phyloP scores from a whole-genome alignment of 2,329 filamentous ascomycete species.

The Aspergillus latus region DNA sequence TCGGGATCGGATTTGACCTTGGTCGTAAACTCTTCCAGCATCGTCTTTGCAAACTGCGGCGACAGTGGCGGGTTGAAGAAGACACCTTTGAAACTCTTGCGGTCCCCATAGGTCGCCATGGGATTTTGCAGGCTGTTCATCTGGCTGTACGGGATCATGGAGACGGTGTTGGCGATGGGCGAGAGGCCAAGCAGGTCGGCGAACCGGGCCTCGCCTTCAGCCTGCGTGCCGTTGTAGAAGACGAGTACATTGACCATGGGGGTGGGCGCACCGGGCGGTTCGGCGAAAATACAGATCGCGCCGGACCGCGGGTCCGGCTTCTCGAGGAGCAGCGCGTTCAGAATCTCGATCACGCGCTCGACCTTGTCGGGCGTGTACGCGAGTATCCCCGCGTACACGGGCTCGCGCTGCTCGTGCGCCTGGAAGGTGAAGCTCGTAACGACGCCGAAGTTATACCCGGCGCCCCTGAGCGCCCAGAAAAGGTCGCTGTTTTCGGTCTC shows the following conservation, averaged over 20 bases:
- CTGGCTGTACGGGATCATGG: constrained; percentile 44
- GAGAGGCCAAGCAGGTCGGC: constrained; percentile 39
- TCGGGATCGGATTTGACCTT: constrained; percentile 31
- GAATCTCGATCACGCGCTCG: background rate
- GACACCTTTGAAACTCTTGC: constrained; percentile 46
- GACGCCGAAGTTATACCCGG: constrained; percentile 45
- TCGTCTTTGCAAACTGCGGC: constrained; percentile 31
- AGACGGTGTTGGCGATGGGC: constrained; percentile 39
- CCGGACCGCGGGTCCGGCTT: constrained; percentile 8
- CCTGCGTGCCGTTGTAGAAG: constrained; percentile 22
- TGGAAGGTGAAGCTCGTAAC: constrained; percentile 44
- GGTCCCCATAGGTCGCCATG: constrained; percentile 40
- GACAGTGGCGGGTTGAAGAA: constrained; percentile 47
- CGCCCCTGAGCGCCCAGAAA: constrained; percentile 49
- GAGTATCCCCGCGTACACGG: constrained; percentile 38
- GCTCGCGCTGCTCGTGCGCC: constrained; percentile 34
- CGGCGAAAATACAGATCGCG: constrained; percentile 12
- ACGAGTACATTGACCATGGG: constrained; percentile 15
- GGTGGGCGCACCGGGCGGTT: constrained; percentile 3
- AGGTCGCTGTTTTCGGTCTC: constrained; percentile 46
- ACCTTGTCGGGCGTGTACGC: constrained; percentile 27
- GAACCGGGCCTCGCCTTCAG: constrained; percentile 39
- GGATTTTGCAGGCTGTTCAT: constrained; percentile 44
- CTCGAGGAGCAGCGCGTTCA: constrained; percentile 10
- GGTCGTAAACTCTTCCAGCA: constrained; percentile 33